Percentiles rank a stretch among this genome's conserved stretches.
Conservation (phyloP, 1,284 basidiomycete species). For the Abortiporus biennis region DNA sequence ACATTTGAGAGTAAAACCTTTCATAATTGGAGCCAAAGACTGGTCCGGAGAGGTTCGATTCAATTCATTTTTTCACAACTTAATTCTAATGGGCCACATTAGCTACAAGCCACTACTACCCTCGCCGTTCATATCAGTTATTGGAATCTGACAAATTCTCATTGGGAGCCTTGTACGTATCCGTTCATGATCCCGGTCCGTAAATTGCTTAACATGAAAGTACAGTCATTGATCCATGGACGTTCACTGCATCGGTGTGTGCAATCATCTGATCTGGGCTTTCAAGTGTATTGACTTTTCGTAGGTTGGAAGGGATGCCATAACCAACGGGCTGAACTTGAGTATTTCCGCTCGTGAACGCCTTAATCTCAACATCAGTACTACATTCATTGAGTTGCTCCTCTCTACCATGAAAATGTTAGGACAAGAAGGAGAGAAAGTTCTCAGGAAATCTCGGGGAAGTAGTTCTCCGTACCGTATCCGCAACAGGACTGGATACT, state of each 20-base stretch:
- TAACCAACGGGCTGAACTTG: conserved; percentile 51
- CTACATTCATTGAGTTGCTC: conserved; percentile 86
- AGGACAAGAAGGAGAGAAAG: conserved; percentile 67
- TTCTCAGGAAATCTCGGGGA: conserved; percentile 73
- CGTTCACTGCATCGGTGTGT: conserved; percentile 70
- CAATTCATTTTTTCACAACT: neutral
- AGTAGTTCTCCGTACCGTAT: conserved; percentile 93
- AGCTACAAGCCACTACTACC: conserved; percentile 81
- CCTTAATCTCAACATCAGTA: conserved; percentile 89
- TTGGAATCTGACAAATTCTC: conserved; percentile 96
- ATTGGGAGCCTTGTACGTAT: conserved; percentile 91
- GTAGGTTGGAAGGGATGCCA: conserved; percentile 49
- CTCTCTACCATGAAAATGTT: conserved; percentile 72
- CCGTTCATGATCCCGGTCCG: neutral
- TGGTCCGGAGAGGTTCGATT: conserved; percentile 84
- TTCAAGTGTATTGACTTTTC: neutral
- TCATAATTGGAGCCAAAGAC: conserved; percentile 81
- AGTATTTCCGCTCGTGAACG: conserved; percentile 77
- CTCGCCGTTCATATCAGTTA: conserved; percentile 86
- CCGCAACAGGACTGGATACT: conserved; percentile 85
- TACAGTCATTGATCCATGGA: conserved; percentile 95
- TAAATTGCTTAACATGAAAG: conserved; percentile 1
- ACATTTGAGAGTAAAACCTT: conserved; percentile 84
- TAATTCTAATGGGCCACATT: conserved; percentile 6
- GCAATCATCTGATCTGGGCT: neutral